phyloP scores from a whole-genome alignment of 371 early-diverging fungal genomes.

The Rhizomucor miehei region DNA sequence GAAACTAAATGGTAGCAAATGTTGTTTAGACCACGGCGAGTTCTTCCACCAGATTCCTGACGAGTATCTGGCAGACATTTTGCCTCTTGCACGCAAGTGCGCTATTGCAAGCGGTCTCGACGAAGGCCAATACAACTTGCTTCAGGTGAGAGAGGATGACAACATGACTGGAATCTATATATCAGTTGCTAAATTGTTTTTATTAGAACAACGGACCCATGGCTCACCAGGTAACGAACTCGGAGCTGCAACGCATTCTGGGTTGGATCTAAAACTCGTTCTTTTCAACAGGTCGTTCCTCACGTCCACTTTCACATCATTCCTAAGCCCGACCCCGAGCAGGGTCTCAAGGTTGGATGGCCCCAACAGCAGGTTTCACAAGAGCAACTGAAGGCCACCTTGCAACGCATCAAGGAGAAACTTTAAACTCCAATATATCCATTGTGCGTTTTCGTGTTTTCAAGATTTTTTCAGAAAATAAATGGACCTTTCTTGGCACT shows the following conservation, averaged over 20 bases:
- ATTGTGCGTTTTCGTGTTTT: too few relatives aligned
- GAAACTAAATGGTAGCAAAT: not conserved
- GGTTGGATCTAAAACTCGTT: slow-evolving; percentile 22
- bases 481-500: too few relatives aligned
- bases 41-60: slow-evolving; percentile 89
- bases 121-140: slow-evolving; percentile 74
- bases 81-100: slow-evolving; percentile 90
- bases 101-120: slow-evolving; percentile 67
- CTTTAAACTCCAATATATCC: not conserved
- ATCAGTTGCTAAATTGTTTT: not conserved
- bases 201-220: slow-evolving; percentile 74
- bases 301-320: slow-evolving; percentile 95
- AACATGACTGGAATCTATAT: too few relatives aligned
- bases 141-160: slow-evolving; percentile 63
- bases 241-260: too few relatives aligned
- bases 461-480: too few relatives aligned
- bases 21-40: slow-evolving; percentile 76
- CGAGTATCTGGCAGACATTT: slow-evolving; percentile 76
- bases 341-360: slow-evolving; percentile 79
- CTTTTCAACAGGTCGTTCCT: slow-evolving; percentile 56
- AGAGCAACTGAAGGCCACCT: not conserved
- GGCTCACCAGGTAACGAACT: slow-evolving; percentile 37
- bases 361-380: not conserved
- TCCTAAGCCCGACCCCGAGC: slow-evolving; percentile 68
- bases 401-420: slow-evolving; percentile 7